Evolutionary conservation across 257 asterid genomes (phyloP), one percentile per base, ranked within the genome.

Genomic region (Hygrophila difformis): DNA sequence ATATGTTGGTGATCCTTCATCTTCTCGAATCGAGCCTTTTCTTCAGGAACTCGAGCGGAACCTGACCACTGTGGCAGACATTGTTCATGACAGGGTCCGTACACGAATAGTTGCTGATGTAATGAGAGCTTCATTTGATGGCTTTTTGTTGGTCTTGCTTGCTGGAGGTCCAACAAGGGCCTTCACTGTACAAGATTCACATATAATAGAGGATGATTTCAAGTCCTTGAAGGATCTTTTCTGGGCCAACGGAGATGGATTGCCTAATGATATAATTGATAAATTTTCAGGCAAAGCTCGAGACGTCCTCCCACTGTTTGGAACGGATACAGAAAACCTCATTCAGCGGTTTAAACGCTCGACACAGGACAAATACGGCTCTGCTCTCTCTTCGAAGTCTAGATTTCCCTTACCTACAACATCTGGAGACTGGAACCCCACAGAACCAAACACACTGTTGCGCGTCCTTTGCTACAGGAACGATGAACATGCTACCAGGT

Each of bases 391-490:
- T 1, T 85, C 93, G 8, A 91, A 82, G 56, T 67, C 92, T 8
- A 70, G 95, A 46, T 78, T 91, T 49, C 98, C 96, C 10, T 68
- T 91, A 40, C 98, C 98, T 34, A 82, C 96, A 41, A 91, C 96
- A 0, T 80, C 98, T 0, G 98, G 93, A 36, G 93, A 86, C 45
- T 91, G 98, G 98, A 80, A 61, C 61, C 70, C 94, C 2, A 66
- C 82, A 1, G 98, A 91, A 40, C 92, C 98, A 1, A 91, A 91
- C 70, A 91, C 95, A 0, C 62, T 91, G 66, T 44, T 91, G 66
- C 76, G 98, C 21, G 85, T 91, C 70, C 47, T 82, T 59, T 91
- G 98, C 64, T 65, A 86, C 66, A 78, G 99, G 61, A 78, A 86
- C 14, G 96, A 91, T 18, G 99, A 82, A 13, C 76, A 87, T 43